Evolutionary conservation across 1,284 basidiomycete genomes (phyloP).

Genomic region (Fomes fomentarius): DNA sequence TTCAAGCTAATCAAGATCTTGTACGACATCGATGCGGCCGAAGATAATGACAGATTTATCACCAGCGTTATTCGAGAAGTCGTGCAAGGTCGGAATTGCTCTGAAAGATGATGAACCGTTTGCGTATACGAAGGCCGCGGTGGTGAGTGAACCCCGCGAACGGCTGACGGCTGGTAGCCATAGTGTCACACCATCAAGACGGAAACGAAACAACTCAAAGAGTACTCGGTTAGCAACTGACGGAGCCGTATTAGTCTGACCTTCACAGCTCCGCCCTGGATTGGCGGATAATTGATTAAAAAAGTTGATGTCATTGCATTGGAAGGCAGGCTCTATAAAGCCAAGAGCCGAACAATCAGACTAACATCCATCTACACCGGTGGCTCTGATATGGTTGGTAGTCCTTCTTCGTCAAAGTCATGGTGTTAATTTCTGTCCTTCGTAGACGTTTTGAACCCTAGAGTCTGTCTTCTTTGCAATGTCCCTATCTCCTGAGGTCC

Average conservation of each 20-base stretch:
- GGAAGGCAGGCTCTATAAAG: constrained; percentile 8
- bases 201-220: neutral
- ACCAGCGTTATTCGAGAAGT: neutral
- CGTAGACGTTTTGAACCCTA: constrained; percentile 25
- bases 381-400: constrained; percentile 16
- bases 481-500: constrained; percentile 25
- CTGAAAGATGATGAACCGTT: constrained; percentile 13
- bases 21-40: constrained; percentile 12
- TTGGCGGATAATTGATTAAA: neutral
- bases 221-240: neutral
- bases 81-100: neutral
- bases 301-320: constrained; percentile 1
- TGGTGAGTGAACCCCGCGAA: neutral
- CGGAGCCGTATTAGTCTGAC: neutral
- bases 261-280: neutral
- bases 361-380: too few relatives aligned
- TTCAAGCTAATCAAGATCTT: constrained; percentile 8
- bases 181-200: neutral
- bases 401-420: neutral
- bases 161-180: neutral
- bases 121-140: neutral
- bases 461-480: constrained; percentile 25
- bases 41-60: constrained; percentile 1
- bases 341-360: too few relatives aligned
- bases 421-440: neutral